Evolutionary conservation across 1,284 basidiomycete species (phyloP).

Genomic region (Trichosporon coremiiforme): DNA sequence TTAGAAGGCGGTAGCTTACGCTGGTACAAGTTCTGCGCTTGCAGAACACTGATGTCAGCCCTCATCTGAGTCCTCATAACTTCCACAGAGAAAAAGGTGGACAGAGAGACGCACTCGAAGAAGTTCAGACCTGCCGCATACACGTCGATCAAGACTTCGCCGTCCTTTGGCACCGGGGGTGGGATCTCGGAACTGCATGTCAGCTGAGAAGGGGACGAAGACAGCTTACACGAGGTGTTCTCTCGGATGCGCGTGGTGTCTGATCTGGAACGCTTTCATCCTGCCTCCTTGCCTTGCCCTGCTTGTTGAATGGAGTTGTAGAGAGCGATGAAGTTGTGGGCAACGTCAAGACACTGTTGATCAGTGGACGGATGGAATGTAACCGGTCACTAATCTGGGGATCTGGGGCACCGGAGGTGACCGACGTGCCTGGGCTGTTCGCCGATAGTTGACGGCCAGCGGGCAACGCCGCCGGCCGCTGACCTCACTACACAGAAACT

Average conservation of each 20-base stretch:
- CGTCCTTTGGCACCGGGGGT: constrained; percentile 62
- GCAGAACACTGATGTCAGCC: constrained; percentile 62
- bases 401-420: constrained; percentile 1
- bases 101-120: constrained; percentile 43
- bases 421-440: not conserved
- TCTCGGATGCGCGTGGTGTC: constrained; percentile 72
- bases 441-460: too few relatives aligned
- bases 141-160: constrained; percentile 78
- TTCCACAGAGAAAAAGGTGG: not conserved
- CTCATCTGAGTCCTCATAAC: not conserved
- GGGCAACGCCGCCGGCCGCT: not conserved
- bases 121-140: constrained; percentile 58
- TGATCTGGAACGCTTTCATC: constrained; percentile 80
- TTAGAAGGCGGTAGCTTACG: constrained; percentile 35
- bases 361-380: not conserved
- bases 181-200: constrained; percentile 59
- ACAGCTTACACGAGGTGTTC: constrained; percentile 62
- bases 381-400: not conserved
- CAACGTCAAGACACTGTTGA: not conserved
- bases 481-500: not conserved
- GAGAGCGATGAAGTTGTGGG: not conserved
- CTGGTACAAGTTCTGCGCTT: constrained; percentile 85
- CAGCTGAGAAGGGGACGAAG: not conserved
- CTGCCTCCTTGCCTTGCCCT: not conserved
- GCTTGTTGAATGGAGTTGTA: not conserved